These are phyloP conservation scores for Diospyros kaki DNA, from an alignment of 148 eudicot species.

Conservation along the genomic window DNA sequence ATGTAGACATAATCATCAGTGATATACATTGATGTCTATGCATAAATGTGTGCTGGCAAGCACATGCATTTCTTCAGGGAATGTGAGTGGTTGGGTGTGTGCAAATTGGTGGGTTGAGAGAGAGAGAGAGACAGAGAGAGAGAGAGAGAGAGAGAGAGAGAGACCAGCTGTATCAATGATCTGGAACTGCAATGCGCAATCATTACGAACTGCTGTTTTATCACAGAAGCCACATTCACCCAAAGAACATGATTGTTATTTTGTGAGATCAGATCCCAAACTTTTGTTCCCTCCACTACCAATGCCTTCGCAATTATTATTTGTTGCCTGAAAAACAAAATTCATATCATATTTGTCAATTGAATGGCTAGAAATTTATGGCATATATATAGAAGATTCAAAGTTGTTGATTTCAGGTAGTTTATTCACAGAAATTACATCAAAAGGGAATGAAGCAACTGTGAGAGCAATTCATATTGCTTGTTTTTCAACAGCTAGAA, in stretches of 20 bases:
- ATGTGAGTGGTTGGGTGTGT: constrained; percentile 1
- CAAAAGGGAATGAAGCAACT: not conserved
- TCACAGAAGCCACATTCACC: constrained; percentile 61
- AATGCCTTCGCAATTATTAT: constrained; percentile 70
- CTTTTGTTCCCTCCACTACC: constrained; percentile 72
- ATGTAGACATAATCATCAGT: too few species aligned
- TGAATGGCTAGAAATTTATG: not conserved
- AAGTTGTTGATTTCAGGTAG: not conserved
- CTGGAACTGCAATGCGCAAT: constrained; percentile 62
- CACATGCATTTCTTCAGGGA: not conserved
- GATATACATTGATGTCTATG: too few species aligned
- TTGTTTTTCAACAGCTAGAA: constrained; percentile 5
- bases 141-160: constrained; percentile 20
- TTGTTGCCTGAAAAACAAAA: constrained; percentile 53
- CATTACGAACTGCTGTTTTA: constrained; percentile 62
- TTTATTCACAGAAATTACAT: not conserved
- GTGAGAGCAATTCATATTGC: not conserved
- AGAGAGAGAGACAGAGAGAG: constrained; percentile 11
- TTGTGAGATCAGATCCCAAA: constrained; percentile 64
- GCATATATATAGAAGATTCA: not conserved
- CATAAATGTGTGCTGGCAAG: not conserved
- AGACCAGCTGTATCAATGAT: constrained; percentile 71
- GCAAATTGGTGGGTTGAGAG: not conserved
- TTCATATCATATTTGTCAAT: not conserved
- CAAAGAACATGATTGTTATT: constrained; percentile 54